Evolutionary conservation across 129 eudicot genomes (phyloP).

Genomic region (Helichrysum umbraculigerum): DNA sequence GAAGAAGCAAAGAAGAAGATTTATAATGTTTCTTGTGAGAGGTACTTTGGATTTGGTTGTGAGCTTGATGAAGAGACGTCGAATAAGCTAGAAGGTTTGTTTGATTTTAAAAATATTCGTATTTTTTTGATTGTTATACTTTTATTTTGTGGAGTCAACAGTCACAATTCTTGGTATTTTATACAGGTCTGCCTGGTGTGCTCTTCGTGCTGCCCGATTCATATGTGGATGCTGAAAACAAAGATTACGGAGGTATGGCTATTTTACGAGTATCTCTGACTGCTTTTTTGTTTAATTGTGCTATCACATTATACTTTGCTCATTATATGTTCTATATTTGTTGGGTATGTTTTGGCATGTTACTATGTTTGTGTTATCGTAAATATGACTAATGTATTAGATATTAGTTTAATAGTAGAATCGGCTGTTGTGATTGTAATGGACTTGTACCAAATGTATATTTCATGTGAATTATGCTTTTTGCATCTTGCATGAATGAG

Average conservation of each 20-base stretch:
- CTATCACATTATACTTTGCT: not conserved
- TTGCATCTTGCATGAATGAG: not conserved
- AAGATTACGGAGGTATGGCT: constrained; percentile 90
- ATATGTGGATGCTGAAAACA: constrained; percentile 96
- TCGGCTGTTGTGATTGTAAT: not conserved
- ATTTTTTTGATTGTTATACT: not conserved
- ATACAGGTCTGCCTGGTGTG: constrained; percentile 89
- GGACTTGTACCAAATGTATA: not conserved
- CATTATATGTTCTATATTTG: not conserved
- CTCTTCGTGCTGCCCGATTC: constrained; percentile 97
- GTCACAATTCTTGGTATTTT: not conserved
- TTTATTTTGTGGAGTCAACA: not conserved
- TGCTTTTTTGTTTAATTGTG: not conserved
- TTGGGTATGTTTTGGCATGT: not conserved
- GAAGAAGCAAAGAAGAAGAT: constrained; percentile 96
- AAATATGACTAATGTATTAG: not conserved
- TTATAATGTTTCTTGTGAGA: constrained; percentile 93
- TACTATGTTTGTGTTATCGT: not conserved
- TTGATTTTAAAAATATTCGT: not conserved
- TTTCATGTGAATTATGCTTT: not conserved
- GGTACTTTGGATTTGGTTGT: constrained; percentile 96
- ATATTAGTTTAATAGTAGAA: not conserved
- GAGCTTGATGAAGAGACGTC: constrained; percentile 96
- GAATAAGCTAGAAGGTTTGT: constrained; percentile 82
- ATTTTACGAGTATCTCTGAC: not conserved